These are phyloP conservation scores for Xylaria sp. DNA, from an alignment of 2,329 filamentous ascomycete genomes.

Conservation along the genomic window DNA sequence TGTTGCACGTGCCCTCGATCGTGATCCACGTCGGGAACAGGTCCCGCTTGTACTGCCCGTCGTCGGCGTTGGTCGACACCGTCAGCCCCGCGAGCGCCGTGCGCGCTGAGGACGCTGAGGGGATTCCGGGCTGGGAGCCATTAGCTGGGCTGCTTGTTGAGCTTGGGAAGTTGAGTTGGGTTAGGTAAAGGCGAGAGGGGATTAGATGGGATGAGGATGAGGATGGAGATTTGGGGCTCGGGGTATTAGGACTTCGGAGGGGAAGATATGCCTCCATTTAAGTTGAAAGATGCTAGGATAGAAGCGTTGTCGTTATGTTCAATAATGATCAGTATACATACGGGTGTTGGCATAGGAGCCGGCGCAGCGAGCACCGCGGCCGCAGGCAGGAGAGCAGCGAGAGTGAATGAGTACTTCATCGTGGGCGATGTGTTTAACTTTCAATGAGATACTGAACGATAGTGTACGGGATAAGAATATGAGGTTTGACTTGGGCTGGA, in stretches of 20 bases:
- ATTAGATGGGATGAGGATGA: neutral
- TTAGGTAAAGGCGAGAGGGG: too few species aligned
- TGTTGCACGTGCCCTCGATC: constrained; percentile 62
- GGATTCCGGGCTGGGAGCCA: constrained; percentile 61
- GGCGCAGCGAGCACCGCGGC: constrained; percentile 35
- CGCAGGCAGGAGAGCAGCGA: constrained; percentile 36
- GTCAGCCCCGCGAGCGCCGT: constrained; percentile 12
- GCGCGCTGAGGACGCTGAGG: constrained; percentile 52
- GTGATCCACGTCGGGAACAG: constrained; percentile 30
- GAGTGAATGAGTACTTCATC: constrained; percentile 36
- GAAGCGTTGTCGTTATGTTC: neutral
- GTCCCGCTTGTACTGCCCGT: constrained; percentile 26
- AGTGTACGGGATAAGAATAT: too few species aligned
- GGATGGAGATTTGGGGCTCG: too few species aligned
- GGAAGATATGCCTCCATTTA: too few species aligned
- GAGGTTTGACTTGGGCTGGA: neutral
- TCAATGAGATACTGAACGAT: too few species aligned
- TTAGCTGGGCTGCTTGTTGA: neutral
- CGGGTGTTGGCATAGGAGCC: constrained; percentile 36
- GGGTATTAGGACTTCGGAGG: too few species aligned
- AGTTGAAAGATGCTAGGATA: too few species aligned
- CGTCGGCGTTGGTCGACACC: constrained; percentile 22
- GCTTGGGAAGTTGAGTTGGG: neutral
- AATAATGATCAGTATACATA: constrained; percentile 12
- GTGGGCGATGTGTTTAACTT: neutral